A percentile compares a stretch with the other conserved stretches of the same genome.
Evolutionary conservation across 495 filamentous ascomycete genomes (phyloP).

Genomic region (Penicillium nucicola): DNA sequence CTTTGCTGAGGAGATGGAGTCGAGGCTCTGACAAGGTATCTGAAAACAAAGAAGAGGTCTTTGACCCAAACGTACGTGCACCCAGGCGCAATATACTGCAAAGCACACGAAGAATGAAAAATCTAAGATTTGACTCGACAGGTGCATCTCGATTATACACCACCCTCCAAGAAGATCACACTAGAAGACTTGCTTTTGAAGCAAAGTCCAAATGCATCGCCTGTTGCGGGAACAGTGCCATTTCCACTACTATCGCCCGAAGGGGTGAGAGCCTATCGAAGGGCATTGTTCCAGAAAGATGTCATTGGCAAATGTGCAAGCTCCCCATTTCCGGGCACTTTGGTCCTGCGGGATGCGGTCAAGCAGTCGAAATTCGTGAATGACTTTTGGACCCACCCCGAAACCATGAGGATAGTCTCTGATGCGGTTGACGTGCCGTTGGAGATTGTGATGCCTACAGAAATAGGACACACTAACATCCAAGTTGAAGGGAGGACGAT

Average conservation of each 20-base stretch:
- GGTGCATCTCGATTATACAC: slow-evolving; percentile 16
- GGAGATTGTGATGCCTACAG: slow-evolving; percentile 26
- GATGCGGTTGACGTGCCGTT: slow-evolving; percentile 24
- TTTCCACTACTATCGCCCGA: slow-evolving; percentile 16
- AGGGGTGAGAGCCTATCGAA: slow-evolving; percentile 22
- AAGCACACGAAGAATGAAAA: not conserved
- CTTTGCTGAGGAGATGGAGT: not conserved
- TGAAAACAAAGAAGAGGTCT: slow-evolving; percentile 3
- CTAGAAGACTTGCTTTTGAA: slow-evolving; percentile 15
- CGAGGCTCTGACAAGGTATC: not conserved
- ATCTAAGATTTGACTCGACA: not conserved
- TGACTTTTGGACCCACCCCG: slow-evolving; percentile 29
- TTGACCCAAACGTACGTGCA: slow-evolving; percentile 8
- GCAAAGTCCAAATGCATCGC: slow-evolving; percentile 6
- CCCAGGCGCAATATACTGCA: not conserved
- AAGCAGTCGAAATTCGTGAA: slow-evolving; percentile 27
- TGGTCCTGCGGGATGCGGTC: slow-evolving; percentile 27
- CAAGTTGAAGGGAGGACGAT: slow-evolving; percentile 22
- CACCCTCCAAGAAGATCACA: slow-evolving; percentile 15
- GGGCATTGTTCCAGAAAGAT: slow-evolving; percentile 13
- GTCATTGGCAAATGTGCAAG: slow-evolving; percentile 17
- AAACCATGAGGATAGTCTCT: slow-evolving; percentile 25
- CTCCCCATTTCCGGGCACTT: slow-evolving; percentile 14
- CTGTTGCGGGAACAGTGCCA: slow-evolving; percentile 19
- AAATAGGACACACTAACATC: slow-evolving; percentile 35